Evolutionary conservation across 163 green algal genomes (phyloP).

Genomic region (Trebouxiophyceae sp.): DNA sequence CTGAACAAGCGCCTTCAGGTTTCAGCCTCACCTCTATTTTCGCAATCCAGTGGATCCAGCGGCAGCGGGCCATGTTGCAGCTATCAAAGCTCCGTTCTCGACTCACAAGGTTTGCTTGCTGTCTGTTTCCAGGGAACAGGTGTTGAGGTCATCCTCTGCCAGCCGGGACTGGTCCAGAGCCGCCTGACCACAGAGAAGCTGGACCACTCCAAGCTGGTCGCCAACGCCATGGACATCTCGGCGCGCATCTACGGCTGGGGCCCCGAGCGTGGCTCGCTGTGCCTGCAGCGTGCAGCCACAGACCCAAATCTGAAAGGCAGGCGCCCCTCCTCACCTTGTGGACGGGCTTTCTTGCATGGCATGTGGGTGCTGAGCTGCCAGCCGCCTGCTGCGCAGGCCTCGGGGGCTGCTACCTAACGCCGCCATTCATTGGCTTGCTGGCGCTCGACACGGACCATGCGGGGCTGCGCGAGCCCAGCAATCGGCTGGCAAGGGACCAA

Average conservation of each 20-base stretch:
- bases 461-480: constrained; percentile 7
- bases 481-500: neutral
- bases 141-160: constrained; percentile 9
- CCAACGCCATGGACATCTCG: constrained; percentile 2
- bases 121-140: constrained; percentile 8
- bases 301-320: constrained; percentile 10
- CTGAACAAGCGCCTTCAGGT: constrained; percentile 24
- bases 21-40: too few relatives aligned
- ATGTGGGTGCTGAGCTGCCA: neutral
- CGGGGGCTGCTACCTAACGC: constrained; percentile 4
- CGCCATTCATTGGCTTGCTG: constrained; percentile 1
- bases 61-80: neutral
- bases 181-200: constrained; percentile 11
- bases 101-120: neutral
- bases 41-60: neutral
- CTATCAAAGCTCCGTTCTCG: neutral
- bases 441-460: constrained; percentile 4
- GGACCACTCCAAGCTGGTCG: constrained; percentile 10
- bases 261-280: constrained; percentile 3
- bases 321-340: neutral
- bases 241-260: constrained; percentile 11
- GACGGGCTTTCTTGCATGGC: neutral
- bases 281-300: constrained; percentile 12
- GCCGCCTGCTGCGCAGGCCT: neutral
- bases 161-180: constrained; percentile 16